phyloP scores from a whole-genome alignment of 257 asterid genomes.

The Solanum chilense region DNA sequence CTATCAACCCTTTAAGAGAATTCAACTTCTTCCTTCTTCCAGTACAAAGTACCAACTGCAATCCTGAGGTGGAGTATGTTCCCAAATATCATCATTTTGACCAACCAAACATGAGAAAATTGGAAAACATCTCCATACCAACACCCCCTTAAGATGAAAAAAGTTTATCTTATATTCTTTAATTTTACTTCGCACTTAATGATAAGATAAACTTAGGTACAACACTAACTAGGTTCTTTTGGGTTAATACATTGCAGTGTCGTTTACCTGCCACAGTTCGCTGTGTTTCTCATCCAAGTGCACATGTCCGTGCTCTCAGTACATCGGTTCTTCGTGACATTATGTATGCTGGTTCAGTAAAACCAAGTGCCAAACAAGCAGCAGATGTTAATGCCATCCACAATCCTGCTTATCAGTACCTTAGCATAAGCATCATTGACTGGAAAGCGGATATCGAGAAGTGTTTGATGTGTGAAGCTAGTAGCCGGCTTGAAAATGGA shows the following conservation, averaged over 20 bases:
- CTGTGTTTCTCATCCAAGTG: slow-evolving; percentile 89
- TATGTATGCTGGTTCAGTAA: slow-evolving; percentile 40
- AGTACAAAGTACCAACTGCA: neutral
- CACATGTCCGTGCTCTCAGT: slow-evolving; percentile 97
- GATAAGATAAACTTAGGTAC: neutral
- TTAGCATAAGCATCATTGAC: slow-evolving; percentile 30
- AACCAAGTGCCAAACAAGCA: slow-evolving; percentile 22
- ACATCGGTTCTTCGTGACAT: slow-evolving; percentile 90
- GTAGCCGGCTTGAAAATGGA: slow-evolving; percentile 69
- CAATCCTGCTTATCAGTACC: slow-evolving; percentile 36
- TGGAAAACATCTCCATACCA: neutral
- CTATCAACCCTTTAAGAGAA: neutral
- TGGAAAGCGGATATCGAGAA: slow-evolving; percentile 74
- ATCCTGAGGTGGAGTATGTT: neutral
- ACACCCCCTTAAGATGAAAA: neutral
- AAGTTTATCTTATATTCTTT: neutral
- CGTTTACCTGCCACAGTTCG: slow-evolving; percentile 92
- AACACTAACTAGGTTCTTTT: slow-evolving; percentile 4
- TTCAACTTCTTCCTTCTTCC: neutral
- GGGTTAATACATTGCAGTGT: slow-evolving; percentile 61
- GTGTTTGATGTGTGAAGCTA: slow-evolving; percentile 91
- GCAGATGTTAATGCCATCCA: slow-evolving; percentile 24
- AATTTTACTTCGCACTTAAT: neutral
- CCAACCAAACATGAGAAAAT: neutral
- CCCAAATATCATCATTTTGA: neutral